Percentiles rank a stretch among this genome's conserved stretches.
These are phyloP conservation scores for Lentinula boryana DNA, from an alignment of 768 basidiomycete species.

Conservation along the genomic window DNA sequence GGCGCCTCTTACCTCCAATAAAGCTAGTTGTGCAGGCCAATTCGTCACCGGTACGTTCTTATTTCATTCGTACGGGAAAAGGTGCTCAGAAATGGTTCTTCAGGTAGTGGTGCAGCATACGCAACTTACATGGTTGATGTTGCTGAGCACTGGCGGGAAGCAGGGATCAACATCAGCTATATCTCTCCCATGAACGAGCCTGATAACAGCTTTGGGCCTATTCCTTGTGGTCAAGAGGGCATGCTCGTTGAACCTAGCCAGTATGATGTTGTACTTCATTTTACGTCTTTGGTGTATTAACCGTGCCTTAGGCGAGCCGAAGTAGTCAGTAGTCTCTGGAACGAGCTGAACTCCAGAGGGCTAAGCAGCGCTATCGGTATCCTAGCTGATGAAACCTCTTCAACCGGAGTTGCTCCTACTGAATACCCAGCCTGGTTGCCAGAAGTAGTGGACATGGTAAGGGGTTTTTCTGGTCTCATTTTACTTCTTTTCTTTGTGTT, in stretches of 20 bases:
- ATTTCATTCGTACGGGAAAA: background rate
- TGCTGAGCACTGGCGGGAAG: slow-evolving; percentile 28
- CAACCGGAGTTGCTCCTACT: slow-evolving; percentile 21
- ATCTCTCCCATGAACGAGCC: slow-evolving; percentile 42
- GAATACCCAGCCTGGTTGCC: slow-evolving; percentile 30
- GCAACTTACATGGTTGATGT: slow-evolving; percentile 38
- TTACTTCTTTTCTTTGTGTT: background rate
- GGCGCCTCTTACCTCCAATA: slow-evolving; percentile 24
- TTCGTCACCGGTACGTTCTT: slow-evolving; percentile 23
- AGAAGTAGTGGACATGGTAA: slow-evolving; percentile 24
- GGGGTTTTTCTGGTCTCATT: too few relatives aligned
- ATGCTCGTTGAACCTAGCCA: slow-evolving; percentile 35
- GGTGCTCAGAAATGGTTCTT: background rate
- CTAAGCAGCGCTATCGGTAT: slow-evolving; percentile 28
- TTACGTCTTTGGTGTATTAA: background rate
- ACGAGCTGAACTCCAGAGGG: slow-evolving; percentile 23
- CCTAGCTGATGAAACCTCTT: slow-evolving; percentile 35
- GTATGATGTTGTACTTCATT: slow-evolving; percentile 14
- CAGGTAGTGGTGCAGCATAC: slow-evolving; percentile 29
- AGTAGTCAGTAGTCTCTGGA: slow-evolving; percentile 31
- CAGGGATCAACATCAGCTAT: slow-evolving; percentile 31
- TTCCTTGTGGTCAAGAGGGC: slow-evolving; percentile 39
- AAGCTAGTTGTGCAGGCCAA: slow-evolving; percentile 27
- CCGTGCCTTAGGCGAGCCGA: slow-evolving; percentile 25
- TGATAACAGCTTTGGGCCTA: slow-evolving; percentile 29